Percentiles rank a stretch among this genome's conserved stretches.
These are phyloP conservation scores for Suhomyces vadensis DNA, from an alignment of 805 yeast genomes.

Conservation along the genomic window DNA sequence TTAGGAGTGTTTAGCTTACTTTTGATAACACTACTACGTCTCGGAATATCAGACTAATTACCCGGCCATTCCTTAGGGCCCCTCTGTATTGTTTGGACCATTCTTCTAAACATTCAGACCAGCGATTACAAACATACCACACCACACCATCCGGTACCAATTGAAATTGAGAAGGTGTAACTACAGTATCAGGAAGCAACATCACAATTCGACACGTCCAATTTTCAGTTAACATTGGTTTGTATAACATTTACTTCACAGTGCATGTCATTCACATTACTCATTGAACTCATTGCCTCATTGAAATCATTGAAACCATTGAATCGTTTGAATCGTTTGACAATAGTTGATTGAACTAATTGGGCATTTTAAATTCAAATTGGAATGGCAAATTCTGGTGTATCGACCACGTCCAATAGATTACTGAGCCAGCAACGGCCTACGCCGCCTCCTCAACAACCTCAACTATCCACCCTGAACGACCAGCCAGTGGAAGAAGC, in stretches of 20 bases:
- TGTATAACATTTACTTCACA: too few species aligned
- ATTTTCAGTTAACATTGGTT: too few species aligned
- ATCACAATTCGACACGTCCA: too few species aligned
- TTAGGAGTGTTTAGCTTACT: background rate
- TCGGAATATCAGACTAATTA: background rate
- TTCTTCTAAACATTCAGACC: too few species aligned
- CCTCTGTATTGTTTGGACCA: background rate
- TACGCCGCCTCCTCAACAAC: slow-evolving; percentile 7
- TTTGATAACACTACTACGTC: background rate
- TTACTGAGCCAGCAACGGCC: slow-evolving; percentile 7
- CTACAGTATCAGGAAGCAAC: too few species aligned
- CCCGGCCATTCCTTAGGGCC: background rate
- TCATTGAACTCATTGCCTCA: background rate
- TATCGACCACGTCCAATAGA: slow-evolving; percentile 13
- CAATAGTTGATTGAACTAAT: background rate
- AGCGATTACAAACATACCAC: too few species aligned
- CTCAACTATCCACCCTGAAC: background rate
- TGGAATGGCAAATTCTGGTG: slow-evolving; percentile 18
- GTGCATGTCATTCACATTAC: background rate
- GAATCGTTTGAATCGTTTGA: background rate
- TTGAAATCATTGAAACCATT: background rate
- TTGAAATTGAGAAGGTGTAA: too few species aligned
- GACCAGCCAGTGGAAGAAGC: background rate
- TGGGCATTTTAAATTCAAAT: background rate
- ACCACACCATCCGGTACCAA: too few species aligned